These are phyloP conservation scores for Fusarium sulawesiense DNA, from an alignment of 2,329 filamentous ascomycete genomes.

Conservation along the genomic window DNA sequence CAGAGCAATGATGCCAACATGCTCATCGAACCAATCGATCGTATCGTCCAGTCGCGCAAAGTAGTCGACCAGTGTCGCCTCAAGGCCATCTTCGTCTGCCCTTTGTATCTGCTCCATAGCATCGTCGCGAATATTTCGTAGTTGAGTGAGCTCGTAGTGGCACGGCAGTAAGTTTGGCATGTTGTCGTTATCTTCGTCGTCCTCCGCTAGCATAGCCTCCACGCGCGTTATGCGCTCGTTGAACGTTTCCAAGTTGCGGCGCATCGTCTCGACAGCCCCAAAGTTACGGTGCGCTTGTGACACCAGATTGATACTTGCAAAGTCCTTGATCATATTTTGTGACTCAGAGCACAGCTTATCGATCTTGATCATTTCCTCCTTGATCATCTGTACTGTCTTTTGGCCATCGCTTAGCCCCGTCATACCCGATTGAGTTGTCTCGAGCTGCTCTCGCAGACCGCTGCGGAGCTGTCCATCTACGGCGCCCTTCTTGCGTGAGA, in stretches of 20 bases:
- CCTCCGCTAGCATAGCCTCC: conserved; percentile 81
- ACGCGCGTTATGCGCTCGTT: conserved; percentile 80
- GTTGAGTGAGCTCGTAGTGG: conserved; percentile 90
- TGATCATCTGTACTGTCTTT: conserved; percentile 90
- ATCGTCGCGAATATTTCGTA: conserved; percentile 94
- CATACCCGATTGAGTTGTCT: conserved; percentile 95
- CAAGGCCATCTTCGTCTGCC: conserved; percentile 77
- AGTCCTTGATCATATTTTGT: conserved; percentile 97
- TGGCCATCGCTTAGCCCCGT: conserved; percentile 88
- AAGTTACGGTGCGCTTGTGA: conserved; percentile 98
- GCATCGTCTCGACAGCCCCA: conserved; percentile 92
- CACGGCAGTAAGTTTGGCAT: conserved; percentile 92
- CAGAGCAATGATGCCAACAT: conserved; percentile 87
- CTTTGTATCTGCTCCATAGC: conserved; percentile 95
- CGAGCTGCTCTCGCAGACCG: conserved; percentile 90
- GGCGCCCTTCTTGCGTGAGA: conserved; percentile 90
- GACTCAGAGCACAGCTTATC: conserved; percentile 97
- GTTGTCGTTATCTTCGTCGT: conserved; percentile 86
- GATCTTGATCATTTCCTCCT: conserved; percentile 98
- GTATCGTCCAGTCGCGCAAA: conserved; percentile 88
- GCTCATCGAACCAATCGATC: conserved; percentile 95
- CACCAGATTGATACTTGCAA: conserved; percentile 89
- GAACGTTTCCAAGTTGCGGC: conserved; percentile 88
- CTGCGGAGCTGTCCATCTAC: conserved; percentile 91
- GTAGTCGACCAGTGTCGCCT: conserved; percentile 88